Percentiles rank a stretch among this genome's conserved stretches.
Conservation (phyloP, 2,329 filamentous ascomycete species). For the Aspergillus luchuensis region DNA sequence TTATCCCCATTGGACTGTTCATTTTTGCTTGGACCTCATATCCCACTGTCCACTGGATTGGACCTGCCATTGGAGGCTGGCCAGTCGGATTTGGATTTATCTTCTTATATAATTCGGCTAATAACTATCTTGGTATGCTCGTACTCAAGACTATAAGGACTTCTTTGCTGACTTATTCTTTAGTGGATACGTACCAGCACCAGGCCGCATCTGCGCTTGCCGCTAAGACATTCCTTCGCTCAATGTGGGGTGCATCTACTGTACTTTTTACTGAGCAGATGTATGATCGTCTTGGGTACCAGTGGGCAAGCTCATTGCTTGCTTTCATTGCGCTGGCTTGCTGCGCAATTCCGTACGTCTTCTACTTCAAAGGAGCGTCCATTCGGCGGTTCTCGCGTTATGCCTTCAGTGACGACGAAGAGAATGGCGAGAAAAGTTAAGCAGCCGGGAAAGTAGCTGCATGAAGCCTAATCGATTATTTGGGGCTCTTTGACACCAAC, state of each 20-base stretch:
- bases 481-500: background rate
- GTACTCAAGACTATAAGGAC: background rate
- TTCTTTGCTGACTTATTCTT: constrained; percentile 16
- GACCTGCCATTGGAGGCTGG: constrained; percentile 70
- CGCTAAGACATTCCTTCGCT: constrained; percentile 77
- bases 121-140: constrained; percentile 64
- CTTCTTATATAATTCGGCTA: constrained; percentile 78
- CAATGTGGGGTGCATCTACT: constrained; percentile 75
- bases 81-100: constrained; percentile 79
- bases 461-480: too few species aligned
- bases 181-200: constrained; percentile 66
- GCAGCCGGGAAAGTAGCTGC: too few species aligned
- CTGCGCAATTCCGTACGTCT: constrained; percentile 79
- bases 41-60: constrained; percentile 65
- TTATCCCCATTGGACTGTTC: constrained; percentile 67
- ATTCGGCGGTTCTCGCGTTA: constrained; percentile 72
- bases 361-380: constrained; percentile 73
- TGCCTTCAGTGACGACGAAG: constrained; percentile 65
- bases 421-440: constrained; percentile 32
- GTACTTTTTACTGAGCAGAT: constrained; percentile 83
- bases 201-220: constrained; percentile 80
- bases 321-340: constrained; percentile 75
- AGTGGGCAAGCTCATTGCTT: constrained; percentile 74
- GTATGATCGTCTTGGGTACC: constrained; percentile 70
- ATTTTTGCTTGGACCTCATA: constrained; percentile 73